phyloP scores from a whole-genome alignment of 1,284 basidiomycete genomes.

The Clitocybe nebularis region DNA sequence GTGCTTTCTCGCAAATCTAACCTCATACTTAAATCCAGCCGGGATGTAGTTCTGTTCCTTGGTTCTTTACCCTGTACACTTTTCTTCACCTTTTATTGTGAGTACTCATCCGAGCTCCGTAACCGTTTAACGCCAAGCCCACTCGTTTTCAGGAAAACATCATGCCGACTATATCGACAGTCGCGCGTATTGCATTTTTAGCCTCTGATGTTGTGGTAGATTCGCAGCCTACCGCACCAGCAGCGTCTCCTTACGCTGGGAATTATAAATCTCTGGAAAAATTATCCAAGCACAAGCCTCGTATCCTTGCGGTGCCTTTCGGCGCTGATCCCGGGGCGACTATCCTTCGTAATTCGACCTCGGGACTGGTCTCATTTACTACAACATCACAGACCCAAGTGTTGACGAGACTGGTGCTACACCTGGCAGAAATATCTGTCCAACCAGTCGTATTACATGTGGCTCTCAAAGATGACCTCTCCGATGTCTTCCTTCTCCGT shows the following conservation, averaged over 20 bases:
- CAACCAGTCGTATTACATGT: constrained; percentile 58
- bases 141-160: constrained; percentile 15
- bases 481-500: constrained; percentile 54
- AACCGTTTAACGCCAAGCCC: constrained; percentile 1
- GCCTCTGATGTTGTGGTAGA: constrained; percentile 66
- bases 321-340: constrained; percentile 58
- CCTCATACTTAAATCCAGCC: constrained; percentile 17
- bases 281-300: constrained; percentile 29
- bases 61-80: constrained; percentile 12
- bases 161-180: constrained; percentile 37
- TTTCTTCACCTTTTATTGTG: constrained; percentile 9
- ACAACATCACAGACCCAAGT: constrained; percentile 40
- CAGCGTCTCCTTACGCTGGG: constrained; percentile 30
- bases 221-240: constrained; percentile 39
- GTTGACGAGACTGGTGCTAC: constrained; percentile 50
- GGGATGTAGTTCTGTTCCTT: constrained; percentile 4
- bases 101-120: no score
- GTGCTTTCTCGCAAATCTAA: constrained; percentile 29
- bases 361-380: constrained; percentile 50
- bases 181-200: constrained; percentile 66
- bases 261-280: constrained; percentile 30
- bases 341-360: constrained; percentile 41
- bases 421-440: constrained; percentile 52
- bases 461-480: constrained; percentile 48
- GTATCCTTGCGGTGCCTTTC: constrained; percentile 44